Percentiles rank a stretch among this genome's conserved stretches.
Evolutionary conservation across 2,329 filamentous ascomycete species (phyloP).

Genomic region (Grosmannia huntii): DNA sequence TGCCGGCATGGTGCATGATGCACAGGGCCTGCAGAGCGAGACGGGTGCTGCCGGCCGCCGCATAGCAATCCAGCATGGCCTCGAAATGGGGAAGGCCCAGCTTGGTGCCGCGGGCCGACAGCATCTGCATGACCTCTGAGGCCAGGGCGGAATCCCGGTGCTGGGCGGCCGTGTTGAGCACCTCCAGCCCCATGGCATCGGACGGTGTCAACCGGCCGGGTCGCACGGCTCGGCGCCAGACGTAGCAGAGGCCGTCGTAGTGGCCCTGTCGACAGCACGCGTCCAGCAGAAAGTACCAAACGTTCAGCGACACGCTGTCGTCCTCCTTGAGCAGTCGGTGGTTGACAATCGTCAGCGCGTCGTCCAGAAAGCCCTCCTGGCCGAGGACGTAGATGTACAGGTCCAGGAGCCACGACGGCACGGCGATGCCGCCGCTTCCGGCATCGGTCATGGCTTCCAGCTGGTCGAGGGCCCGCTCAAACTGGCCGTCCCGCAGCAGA

Average conservation of each 20-base stretch:
- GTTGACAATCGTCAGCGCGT: conserved; percentile 57
- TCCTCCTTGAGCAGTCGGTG: conserved; percentile 30
- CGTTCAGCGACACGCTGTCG: conserved; percentile 28
- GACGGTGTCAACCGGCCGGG: conserved; percentile 40
- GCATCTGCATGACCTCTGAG: conserved; percentile 54
- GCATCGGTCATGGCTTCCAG: conserved; percentile 53
- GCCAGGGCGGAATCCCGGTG: conserved; percentile 56
- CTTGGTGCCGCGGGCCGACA: conserved; percentile 44
- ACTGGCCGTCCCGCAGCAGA: conserved; percentile 66
- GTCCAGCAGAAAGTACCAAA: conserved; percentile 67
- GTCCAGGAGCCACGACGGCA: conserved; percentile 66
- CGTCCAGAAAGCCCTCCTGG: conserved; percentile 61
- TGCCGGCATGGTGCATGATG: conserved; percentile 56
- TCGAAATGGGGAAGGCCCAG: conserved; percentile 65
- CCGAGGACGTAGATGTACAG: conserved; percentile 63
- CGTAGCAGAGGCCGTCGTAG: conserved; percentile 49
- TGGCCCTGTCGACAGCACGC: conserved; percentile 52
- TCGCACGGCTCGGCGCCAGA: conserved; percentile 49
- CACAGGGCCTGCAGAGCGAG: conserved; percentile 58
- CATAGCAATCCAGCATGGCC: conserved; percentile 60
- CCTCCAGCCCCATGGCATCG: conserved; percentile 29
- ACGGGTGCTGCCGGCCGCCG: conserved; percentile 42
- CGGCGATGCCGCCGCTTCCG: conserved; percentile 16
- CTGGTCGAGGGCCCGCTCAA: conserved; percentile 64
- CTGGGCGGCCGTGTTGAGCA: conserved; percentile 60